Conservation (phyloP, 2,329 filamentous ascomycete species). For the Aspergillus thermomutatus region DNA sequence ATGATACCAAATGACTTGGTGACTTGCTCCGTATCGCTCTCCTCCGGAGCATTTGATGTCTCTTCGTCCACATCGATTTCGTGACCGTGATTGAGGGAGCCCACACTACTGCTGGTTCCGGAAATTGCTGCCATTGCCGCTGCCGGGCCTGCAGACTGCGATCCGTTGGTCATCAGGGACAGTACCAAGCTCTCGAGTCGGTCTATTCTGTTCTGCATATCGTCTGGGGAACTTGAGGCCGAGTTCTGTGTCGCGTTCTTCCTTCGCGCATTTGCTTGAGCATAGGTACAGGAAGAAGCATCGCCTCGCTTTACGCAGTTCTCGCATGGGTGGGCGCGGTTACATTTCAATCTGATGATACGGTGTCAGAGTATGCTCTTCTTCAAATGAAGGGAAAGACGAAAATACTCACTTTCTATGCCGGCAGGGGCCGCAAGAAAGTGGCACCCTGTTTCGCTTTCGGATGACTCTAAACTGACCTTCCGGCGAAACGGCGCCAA, state of each 20-base stretch:
- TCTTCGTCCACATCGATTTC: conserved; percentile 49
- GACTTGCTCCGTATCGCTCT: conserved; percentile 68
- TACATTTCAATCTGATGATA: conserved; percentile 73
- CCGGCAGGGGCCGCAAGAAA: conserved; percentile 88
- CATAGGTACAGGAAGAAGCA: conserved; percentile 79
- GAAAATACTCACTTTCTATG: conserved; percentile 71
- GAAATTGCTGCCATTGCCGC: conserved; percentile 60
- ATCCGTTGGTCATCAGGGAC: conserved; percentile 87
- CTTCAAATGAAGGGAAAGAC: conserved; percentile 9
- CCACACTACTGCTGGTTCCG: conserved; percentile 34
- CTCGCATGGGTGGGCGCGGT: conserved; percentile 84
- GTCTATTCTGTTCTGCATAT: conserved; percentile 98
- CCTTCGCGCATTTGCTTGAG: conserved; percentile 64
- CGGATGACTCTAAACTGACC: conserved; percentile 83
- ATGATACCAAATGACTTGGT: conserved; percentile 75
- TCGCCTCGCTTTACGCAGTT: conserved; percentile 90
- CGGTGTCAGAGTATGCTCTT: conserved; percentile 1
- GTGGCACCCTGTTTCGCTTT: conserved; percentile 84
- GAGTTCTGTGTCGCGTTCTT: conserved; percentile 60
- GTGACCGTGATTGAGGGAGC: conserved; percentile 36
- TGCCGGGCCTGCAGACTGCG: conserved; percentile 56
- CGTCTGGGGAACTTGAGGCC: conserved; percentile 67
- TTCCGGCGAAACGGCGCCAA: conserved; percentile 74
- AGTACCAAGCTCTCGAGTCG: conserved; percentile 87
- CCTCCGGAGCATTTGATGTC: conserved; percentile 56